Base-by-base conservation (phyloP, 768 basidiomycete species). In the Mycena capillaripes region DNA sequence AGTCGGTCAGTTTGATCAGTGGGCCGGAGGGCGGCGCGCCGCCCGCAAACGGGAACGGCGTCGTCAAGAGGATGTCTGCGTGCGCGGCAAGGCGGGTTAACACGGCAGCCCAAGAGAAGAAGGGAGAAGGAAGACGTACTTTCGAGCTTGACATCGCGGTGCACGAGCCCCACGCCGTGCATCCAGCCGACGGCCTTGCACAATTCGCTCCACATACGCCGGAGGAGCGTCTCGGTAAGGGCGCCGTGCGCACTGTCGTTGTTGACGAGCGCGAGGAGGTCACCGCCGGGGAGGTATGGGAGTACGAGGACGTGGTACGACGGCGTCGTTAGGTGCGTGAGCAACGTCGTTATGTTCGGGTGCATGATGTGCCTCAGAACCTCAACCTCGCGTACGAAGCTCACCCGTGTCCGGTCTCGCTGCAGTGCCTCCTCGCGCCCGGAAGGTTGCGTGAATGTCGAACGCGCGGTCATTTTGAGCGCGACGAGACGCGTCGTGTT, bases 91-190 rank as follows among this genome's bases (percentile, higher is more conserved):
- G 67, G 4, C 17, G 50, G 56, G 50, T 70, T 16, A 30, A 32
- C 16, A 68, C 21, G 42, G n/a, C n/a, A n/a, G n/a, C n/a, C 32
- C 40, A 19, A 66, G 56, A 19, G 44, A 48, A 56, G 42, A 61
- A 25, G 30, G 44, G 48, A 56, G 40, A 61, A n/a, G 29, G 29
- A 19, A 42, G 6, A 83, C 89, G 56, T 69, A 91, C 91, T 92
- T 80, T 93, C 92, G n/a, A 93, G 90, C 83, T 97, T 97, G 83
- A 97, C 91, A 81, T 97, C 96, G 4, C 96, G 88, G 81, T 97
- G 96, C 2, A 97, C 95, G 46, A 97, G 86, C 1, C 91, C 92
- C 17, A 94, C 93, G 44, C 89, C 86, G 77, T 97, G 96, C 89
- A 97, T 91, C 94, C 95, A 97, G 7, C 89, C 91, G 0, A 97